Conservation (phyloP, 495 filamentous ascomycete genomes). For the Monascus purpureus region DNA sequence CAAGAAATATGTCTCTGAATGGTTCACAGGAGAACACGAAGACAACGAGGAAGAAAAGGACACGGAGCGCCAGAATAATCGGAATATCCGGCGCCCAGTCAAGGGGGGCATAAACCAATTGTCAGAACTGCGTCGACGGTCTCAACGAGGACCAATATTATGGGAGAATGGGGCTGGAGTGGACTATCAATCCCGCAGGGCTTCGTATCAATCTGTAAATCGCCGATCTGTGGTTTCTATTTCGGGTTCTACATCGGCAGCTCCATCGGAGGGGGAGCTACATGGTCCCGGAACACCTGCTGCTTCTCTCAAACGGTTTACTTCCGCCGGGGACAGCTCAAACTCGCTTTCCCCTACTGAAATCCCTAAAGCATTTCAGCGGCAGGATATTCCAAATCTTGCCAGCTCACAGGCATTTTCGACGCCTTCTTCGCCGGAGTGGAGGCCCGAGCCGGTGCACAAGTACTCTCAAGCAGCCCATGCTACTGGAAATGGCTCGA, state of each 20-base stretch:
- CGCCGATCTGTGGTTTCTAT: background rate
- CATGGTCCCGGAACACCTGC: background rate
- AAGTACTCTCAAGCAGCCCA: constrained; percentile 5
- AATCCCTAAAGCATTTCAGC: background rate
- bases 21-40: constrained; percentile 18
- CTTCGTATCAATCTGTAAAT: background rate
- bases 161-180: background rate
- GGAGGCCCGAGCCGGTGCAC: no score
- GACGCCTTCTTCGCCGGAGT: background rate
- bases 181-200: background rate
- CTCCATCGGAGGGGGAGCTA: background rate
- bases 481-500: constrained; percentile 6
- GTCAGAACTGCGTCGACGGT: constrained; percentile 32
- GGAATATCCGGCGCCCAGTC: constrained; percentile 22
- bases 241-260: background rate
- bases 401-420: background rate
- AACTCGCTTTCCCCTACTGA: background rate
- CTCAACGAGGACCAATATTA: no score
- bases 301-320: background rate
- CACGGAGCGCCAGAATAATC: constrained; percentile 27
- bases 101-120: constrained; percentile 44
- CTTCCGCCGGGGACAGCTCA: background rate
- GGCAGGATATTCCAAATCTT: background rate
- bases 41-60: background rate
- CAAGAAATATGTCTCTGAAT: constrained; percentile 47